Conservation (phyloP, 768 basidiomycete genomes). For the Lentinula guzmanii region DNA sequence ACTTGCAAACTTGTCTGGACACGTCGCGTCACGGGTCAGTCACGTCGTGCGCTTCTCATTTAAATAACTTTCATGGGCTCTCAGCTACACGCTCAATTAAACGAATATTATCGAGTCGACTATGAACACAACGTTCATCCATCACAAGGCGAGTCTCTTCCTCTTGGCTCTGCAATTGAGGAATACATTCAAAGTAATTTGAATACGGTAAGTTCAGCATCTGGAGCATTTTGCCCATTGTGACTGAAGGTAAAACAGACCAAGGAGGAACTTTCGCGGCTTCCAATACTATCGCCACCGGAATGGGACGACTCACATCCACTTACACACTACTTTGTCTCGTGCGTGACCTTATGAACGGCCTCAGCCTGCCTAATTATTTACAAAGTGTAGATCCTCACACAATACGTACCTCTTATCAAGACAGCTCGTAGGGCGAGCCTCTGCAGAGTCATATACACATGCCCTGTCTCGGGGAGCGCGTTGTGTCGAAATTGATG, state of each 20-base stretch:
- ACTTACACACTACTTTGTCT: conserved; percentile 30
- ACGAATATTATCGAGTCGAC: neutral
- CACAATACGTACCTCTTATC: conserved; percentile 64
- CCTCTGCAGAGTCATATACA: conserved; percentile 48
- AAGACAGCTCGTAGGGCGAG: conserved; percentile 48
- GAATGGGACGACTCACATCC: conserved; percentile 23
- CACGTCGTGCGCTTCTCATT: neutral
- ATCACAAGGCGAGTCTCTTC: conserved; percentile 9
- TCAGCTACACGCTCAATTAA: neutral
- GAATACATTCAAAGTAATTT: conserved; percentile 17
- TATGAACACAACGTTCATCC: conserved; percentile 14
- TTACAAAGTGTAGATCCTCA: conserved; percentile 35
- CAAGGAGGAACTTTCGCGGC: conserved; percentile 27
- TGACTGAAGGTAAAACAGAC: conserved; percentile 15
- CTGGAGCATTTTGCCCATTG: neutral
- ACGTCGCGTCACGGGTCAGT: neutral
- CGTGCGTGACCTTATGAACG: conserved; percentile 17
- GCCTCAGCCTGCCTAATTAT: neutral
- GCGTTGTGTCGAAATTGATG: conserved; percentile 64
- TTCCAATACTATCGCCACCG: conserved; percentile 28
- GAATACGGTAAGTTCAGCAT: conserved; percentile 10
- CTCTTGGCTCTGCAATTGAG: conserved; percentile 20
- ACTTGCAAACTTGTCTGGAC: neutral
- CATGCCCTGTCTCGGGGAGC: conserved; percentile 46
- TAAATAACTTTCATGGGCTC: neutral